Evolutionary conservation across 2,329 filamentous ascomycete species (phyloP).

Genomic region (Claviceps paspali): DNA sequence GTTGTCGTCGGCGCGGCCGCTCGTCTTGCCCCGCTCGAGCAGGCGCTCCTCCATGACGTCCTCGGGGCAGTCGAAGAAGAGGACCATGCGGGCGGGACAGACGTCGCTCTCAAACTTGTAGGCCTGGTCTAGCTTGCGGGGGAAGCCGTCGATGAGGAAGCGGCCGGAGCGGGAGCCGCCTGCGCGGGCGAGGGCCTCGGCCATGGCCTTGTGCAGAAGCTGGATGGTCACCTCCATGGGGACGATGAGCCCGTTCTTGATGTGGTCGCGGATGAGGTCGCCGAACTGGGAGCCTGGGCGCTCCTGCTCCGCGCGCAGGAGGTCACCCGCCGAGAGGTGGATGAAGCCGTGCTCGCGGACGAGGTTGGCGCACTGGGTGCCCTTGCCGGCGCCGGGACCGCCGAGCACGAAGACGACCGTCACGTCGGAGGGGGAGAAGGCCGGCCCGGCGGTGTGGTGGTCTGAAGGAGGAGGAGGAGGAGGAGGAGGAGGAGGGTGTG

Average conservation of each 20-base stretch:
- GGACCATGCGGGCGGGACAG: slow-evolving; percentile 66
- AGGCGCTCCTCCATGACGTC: slow-evolving; percentile 71
- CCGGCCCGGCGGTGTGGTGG: too few relatives aligned
- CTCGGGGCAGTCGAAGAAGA: slow-evolving; percentile 93
- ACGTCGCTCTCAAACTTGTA: slow-evolving; percentile 84
- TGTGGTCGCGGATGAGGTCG: slow-evolving; percentile 81
- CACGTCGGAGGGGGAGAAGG: slow-evolving; percentile 61
- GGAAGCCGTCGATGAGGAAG: slow-evolving; percentile 76
- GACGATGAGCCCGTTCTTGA: slow-evolving; percentile 88
- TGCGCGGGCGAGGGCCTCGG: slow-evolving; percentile 38
- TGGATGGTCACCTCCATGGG: slow-evolving; percentile 98
- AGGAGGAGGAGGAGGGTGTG: too few relatives aligned
- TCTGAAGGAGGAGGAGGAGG: too few relatives aligned
- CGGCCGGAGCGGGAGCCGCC: slow-evolving; percentile 29
- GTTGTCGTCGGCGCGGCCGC: slow-evolving; percentile 84
- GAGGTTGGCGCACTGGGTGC: slow-evolving; percentile 83
- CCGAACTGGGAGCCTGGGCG: slow-evolving; percentile 78
- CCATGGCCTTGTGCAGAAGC: slow-evolving; percentile 88
- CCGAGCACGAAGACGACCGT: slow-evolving; percentile 96
- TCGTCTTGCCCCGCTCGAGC: slow-evolving; percentile 82
- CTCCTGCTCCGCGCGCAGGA: slow-evolving; percentile 85
- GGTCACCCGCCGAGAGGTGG: slow-evolving; percentile 84
- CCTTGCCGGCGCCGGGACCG: slow-evolving; percentile 89
- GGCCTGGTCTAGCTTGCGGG: slow-evolving; percentile 93
- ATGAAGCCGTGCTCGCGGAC: slow-evolving; percentile 81